Percentiles rank a stretch among this genome's conserved stretches.
phyloP scores from a whole-genome alignment of 768 basidiomycete genomes.

The Leccinum boreale region DNA sequence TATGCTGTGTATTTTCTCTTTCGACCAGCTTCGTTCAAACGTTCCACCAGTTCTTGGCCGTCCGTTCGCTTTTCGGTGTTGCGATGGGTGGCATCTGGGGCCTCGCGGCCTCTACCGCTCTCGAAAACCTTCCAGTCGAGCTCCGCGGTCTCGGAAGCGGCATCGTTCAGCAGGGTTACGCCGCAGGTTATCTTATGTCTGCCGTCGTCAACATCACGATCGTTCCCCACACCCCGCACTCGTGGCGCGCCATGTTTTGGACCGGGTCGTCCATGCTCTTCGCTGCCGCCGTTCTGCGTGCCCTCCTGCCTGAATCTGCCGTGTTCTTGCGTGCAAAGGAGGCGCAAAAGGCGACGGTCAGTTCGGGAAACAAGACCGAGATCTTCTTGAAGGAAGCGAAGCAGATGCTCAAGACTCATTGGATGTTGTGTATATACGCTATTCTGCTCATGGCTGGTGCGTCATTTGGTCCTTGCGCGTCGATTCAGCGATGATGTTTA shows the following conservation, averaged over 20 bases:
- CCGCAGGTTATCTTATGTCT: slow-evolving; percentile 80
- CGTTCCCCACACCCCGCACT: slow-evolving; percentile 33
- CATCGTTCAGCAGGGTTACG: slow-evolving; percentile 90
- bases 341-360: slow-evolving; percentile 41
- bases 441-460: slow-evolving; percentile 72
- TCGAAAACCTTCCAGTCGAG: slow-evolving; percentile 90
- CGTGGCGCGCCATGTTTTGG: slow-evolving; percentile 86
- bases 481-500: not conserved
- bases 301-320: slow-evolving; percentile 73
- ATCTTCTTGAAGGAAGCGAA: slow-evolving; percentile 71
- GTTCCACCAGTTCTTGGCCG: slow-evolving; percentile 72
- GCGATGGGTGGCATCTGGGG: slow-evolving; percentile 94
- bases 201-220: slow-evolving; percentile 77
- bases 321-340: slow-evolving; percentile 67
- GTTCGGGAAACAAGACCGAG: slow-evolving; percentile 51
- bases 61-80: slow-evolving; percentile 81
- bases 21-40: slow-evolving; percentile 79
- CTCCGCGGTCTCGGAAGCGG: slow-evolving; percentile 85
- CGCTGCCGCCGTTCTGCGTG: slow-evolving; percentile 65
- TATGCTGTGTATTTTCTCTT: slow-evolving; percentile 72
- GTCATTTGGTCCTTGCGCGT: slow-evolving; percentile 5
- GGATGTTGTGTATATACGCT: slow-evolving; percentile 80
- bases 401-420: slow-evolving; percentile 79
- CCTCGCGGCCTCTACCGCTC: slow-evolving; percentile 73
- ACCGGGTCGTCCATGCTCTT: slow-evolving; percentile 65